Evolutionary conservation across 73 alveolate species (phyloP).

Genomic region (Effrenium voratum): DNA sequence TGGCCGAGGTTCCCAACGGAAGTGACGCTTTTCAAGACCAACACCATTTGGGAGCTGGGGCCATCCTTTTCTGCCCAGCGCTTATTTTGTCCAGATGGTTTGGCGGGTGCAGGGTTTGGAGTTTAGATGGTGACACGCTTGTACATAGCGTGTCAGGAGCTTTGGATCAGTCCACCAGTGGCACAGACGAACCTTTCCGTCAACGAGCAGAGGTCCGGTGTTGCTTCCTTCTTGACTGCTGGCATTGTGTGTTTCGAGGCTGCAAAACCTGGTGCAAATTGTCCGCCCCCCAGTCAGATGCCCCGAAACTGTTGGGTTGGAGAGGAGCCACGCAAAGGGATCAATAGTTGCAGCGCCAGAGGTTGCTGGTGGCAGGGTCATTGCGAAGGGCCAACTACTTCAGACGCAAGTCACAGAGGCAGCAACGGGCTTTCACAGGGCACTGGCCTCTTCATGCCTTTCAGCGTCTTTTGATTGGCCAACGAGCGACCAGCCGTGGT

Average conservation of each 20-base stretch:
- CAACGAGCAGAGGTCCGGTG: constrained; percentile 31
- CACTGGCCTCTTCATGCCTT: neutral
- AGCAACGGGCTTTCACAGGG: neutral
- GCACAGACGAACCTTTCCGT: neutral
- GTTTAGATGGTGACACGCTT: neutral
- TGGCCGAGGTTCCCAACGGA: constrained; percentile 46
- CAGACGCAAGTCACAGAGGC: constrained; percentile 24
- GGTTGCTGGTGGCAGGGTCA: constrained; percentile 33
- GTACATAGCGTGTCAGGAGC: neutral
- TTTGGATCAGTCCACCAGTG: constrained; percentile 41
- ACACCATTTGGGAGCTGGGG: constrained; percentile 72
- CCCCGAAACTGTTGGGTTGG: neutral
- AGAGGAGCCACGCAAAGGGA: too few relatives aligned
- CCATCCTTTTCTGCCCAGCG: constrained; percentile 31
- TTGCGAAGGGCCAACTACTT: constrained; percentile 19
- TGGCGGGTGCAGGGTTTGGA: neutral
- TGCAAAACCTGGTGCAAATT: constrained; percentile 63
- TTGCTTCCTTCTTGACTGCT: neutral
- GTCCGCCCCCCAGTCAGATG: neutral
- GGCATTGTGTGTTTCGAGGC: neutral
- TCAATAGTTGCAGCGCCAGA: neutral
- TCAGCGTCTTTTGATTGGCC: neutral
- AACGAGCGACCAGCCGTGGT: neutral
- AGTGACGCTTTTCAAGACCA: constrained; percentile 20
- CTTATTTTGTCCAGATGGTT: neutral